A percentile compares a stretch with the other conserved stretches of the same genome.
Evolutionary conservation across 352 stramenopile species (phyloP).

Genomic region (Phytophthora boehmeriae): DNA sequence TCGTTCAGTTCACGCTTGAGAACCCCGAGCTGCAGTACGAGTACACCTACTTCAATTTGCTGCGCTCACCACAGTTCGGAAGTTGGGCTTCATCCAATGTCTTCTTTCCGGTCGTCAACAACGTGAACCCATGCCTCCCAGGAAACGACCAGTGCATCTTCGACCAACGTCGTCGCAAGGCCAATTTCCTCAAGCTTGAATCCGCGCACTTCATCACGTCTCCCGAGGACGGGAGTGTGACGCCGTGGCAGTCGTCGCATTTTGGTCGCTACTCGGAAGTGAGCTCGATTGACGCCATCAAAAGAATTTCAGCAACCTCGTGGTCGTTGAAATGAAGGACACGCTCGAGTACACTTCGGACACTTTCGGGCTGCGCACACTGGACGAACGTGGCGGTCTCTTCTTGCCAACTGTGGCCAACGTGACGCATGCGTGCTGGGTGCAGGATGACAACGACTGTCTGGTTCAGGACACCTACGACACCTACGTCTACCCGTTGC

Average conservation of each 20-base stretch:
- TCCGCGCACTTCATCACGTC: constrained; percentile 50
- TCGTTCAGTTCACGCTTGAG: constrained; percentile 20
- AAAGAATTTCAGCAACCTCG: constrained; percentile 23
- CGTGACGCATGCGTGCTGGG: constrained; percentile 7
- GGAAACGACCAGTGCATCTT: constrained; percentile 2
- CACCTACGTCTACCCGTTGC: constrained; percentile 17
- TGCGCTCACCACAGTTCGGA: no score
- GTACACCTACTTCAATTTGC: no score
- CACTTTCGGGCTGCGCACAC: constrained; percentile 40
- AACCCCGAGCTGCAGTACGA: constrained; percentile 24
- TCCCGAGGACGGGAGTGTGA: constrained; percentile 30
- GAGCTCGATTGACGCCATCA: constrained; percentile 4
- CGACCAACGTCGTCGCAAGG: constrained; percentile 21
- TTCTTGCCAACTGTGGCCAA: constrained; percentile 17
- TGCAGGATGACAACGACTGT: no score
- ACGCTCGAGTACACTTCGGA: constrained; percentile 46
- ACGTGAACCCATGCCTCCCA: constrained; percentile 5
- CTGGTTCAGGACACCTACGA: no score
- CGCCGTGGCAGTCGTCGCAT: constrained; percentile 42
- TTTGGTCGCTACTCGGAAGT: constrained; percentile 46
- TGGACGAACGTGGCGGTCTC: constrained; percentile 31
- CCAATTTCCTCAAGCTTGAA: constrained; percentile 36
- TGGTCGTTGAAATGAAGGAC: constrained; percentile 33
- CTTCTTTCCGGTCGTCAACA: constrained; percentile 23
- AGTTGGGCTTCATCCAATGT: no score